A percentile compares a stretch with the other conserved stretches of the same genome.
These are phyloP conservation scores for Arachis hypogaea DNA, from an alignment of 306 rosid genomes.

Conservation along the genomic window DNA sequence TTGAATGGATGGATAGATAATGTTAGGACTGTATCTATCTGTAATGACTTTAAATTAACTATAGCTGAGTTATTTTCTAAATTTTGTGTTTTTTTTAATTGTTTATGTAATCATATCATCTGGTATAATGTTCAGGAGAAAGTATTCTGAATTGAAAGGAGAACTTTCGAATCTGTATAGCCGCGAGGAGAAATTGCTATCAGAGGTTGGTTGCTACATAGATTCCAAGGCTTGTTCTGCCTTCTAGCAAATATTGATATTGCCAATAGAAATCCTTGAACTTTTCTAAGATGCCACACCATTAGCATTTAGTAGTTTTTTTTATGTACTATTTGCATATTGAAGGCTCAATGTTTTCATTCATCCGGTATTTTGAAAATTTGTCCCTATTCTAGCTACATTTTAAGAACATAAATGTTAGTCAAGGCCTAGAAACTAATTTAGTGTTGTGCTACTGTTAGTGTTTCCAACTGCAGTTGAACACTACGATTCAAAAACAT, in stretches of 20 bases:
- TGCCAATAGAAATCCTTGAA: slow-evolving; percentile 8
- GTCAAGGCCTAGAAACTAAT: background rate
- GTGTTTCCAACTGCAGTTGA: no score
- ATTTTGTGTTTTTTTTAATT: no score
- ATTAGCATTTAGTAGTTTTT: slow-evolving; percentile 20
- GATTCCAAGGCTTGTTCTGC: slow-evolving; percentile 33
- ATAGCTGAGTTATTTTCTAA: no score
- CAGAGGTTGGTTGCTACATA: slow-evolving; percentile 68
- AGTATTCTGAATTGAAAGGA: slow-evolving; percentile 84
- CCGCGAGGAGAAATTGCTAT: slow-evolving; percentile 80
- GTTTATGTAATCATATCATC: slow-evolving; percentile 16
- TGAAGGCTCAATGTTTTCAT: slow-evolving; percentile 11
- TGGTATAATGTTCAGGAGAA: slow-evolving; percentile 71
- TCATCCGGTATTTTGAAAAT: background rate
- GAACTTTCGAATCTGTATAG: slow-evolving; percentile 88
- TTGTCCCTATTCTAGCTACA: slow-evolving; percentile 1
- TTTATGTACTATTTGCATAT: slow-evolving; percentile 19
- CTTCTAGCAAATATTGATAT: slow-evolving; percentile 24
- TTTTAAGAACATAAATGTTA: slow-evolving; percentile 12
- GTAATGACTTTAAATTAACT: no score
- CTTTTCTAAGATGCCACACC: slow-evolving; percentile 23
- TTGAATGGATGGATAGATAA: no score
- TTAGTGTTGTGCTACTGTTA: no score
- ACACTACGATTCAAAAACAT: no score
- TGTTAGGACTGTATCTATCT: no score